Percentiles rank a stretch among this genome's conserved stretches.
Conservation (phyloP, 805 yeast species). For the Cyberlindnera veronae region DNA sequence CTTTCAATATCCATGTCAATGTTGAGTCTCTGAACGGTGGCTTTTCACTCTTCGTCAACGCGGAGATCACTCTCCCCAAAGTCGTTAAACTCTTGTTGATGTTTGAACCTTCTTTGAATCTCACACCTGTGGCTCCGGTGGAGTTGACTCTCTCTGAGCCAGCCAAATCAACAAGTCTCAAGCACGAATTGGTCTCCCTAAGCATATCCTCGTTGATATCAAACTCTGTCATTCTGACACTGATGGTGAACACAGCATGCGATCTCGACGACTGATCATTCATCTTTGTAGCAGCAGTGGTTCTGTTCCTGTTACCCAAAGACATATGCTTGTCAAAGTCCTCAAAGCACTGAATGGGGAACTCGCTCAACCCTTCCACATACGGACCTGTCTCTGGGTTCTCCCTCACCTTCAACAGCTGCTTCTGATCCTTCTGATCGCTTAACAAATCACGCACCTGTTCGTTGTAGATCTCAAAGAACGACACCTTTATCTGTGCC, state of each 20-base stretch:
- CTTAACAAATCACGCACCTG: constrained; percentile 61
- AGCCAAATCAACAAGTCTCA: constrained; percentile 75
- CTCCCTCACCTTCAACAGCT: constrained; percentile 51
- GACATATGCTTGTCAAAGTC: constrained; percentile 47
- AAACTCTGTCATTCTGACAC: constrained; percentile 54
- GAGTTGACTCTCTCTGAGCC: constrained; percentile 72
- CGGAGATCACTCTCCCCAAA: constrained; percentile 63
- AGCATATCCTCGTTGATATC: constrained; percentile 36
- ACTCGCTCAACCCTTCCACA: constrained; percentile 63
- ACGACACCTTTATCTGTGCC: constrained; percentile 50
- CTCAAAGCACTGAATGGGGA: constrained; percentile 41
- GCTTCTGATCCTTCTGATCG: constrained; percentile 2
- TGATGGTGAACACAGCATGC: constrained; percentile 72
- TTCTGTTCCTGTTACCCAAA: constrained; percentile 52
- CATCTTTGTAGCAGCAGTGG: constrained; percentile 71
- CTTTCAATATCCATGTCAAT: constrained; percentile 71
- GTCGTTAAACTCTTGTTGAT: constrained; percentile 78
- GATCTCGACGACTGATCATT: constrained; percentile 74
- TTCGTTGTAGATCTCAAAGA: constrained; percentile 76
- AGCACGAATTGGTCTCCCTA: constrained; percentile 52
- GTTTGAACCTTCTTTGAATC: constrained; percentile 71
- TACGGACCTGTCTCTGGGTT: constrained; percentile 64
- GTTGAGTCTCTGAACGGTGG: constrained; percentile 57
- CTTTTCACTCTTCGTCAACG: constrained; percentile 40
- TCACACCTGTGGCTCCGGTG: constrained; percentile 56